Conservation (phyloP, 345 rosid genomes). For the Hypericum androsaemum region DNA sequence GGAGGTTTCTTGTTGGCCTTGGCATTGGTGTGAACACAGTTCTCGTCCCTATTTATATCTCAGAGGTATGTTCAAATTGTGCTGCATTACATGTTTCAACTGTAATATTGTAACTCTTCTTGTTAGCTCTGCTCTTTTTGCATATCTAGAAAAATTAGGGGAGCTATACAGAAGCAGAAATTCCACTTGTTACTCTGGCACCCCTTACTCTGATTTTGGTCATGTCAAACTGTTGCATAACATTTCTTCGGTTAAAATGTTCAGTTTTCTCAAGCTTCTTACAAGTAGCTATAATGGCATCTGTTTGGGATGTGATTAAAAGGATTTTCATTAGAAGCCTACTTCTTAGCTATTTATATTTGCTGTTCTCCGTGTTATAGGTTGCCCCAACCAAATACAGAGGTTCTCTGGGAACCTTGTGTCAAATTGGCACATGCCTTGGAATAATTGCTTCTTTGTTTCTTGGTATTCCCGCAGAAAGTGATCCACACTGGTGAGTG, state of each 20-base stretch:
- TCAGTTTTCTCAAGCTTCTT: no score
- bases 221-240: no score
- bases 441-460: constrained; percentile 53
- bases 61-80: constrained; percentile 40
- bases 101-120: not conserved
- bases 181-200: no score
- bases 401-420: constrained; percentile 57
- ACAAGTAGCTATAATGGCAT: no score
- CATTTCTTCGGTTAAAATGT: no score
- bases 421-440: constrained; percentile 65
- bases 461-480: constrained; percentile 51
- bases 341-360: not conserved
- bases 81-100: constrained; percentile 6
- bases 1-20: constrained; percentile 78
- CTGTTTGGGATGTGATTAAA: no score
- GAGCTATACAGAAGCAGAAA: no score
- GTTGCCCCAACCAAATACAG: constrained; percentile 71
- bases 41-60: constrained; percentile 68
- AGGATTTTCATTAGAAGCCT: no score
- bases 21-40: constrained; percentile 73
- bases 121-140: not conserved
- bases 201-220: no score
- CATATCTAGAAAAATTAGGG: not conserved
- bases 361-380: constrained; percentile 22
- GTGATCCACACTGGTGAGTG: constrained; percentile 66